phyloP scores from a whole-genome alignment of 2,329 filamentous ascomycete genomes.

The Cladosporium sp. region DNA sequence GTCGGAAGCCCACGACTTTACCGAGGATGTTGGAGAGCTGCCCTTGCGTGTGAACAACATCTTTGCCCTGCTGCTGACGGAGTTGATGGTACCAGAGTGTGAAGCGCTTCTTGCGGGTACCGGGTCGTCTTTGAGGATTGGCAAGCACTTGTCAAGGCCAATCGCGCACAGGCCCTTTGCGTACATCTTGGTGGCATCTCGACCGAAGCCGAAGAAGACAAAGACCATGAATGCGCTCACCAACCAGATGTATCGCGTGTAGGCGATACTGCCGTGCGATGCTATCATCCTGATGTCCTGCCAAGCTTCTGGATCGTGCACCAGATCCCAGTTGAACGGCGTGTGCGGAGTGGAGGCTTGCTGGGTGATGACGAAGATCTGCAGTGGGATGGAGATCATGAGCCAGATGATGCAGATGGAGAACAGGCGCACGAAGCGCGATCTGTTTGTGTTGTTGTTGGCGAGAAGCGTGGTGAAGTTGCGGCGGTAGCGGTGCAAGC shows the following conservation, averaged over 20 bases:
- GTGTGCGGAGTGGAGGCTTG: conserved; percentile 32
- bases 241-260: conserved; percentile 57
- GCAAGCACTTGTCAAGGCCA: conserved; percentile 32
- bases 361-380: conserved; percentile 47
- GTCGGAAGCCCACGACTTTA: background rate
- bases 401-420: conserved; percentile 51
- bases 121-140: background rate
- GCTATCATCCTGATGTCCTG: conserved; percentile 46
- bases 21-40: background rate
- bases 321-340: conserved; percentile 44
- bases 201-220: conserved; percentile 61
- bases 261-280: conserved; percentile 41
- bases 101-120: background rate
- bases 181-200: conserved; percentile 57
- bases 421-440: conserved; percentile 60
- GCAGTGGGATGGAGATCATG: conserved; percentile 50
- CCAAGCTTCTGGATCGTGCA: conserved; percentile 51
- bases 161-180: conserved; percentile 39
- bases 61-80: conserved; percentile 26
- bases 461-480: conserved; percentile 55
- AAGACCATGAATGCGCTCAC: conserved; percentile 54
- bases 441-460: conserved; percentile 51
- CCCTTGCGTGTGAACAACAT: conserved; percentile 20
- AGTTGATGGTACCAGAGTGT: conserved; percentile 17
- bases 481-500: conserved; percentile 57